Percentiles rank a stretch among this genome's conserved stretches.
phyloP scores from a whole-genome alignment of 176 grass and related monocot genomes.

The Rhynchospora pubera region DNA sequence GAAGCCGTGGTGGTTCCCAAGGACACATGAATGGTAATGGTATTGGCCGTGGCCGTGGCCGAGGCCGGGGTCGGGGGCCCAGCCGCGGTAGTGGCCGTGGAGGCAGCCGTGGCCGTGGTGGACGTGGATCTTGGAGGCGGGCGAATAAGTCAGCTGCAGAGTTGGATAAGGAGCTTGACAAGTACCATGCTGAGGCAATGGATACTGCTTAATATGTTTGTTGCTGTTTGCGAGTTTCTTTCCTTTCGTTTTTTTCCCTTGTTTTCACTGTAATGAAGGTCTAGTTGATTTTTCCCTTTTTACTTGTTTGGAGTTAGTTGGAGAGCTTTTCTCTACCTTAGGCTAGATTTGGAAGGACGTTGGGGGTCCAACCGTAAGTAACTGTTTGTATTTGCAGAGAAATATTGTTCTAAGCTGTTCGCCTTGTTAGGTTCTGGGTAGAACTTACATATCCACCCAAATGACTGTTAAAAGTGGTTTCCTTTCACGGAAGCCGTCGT shows the following conservation, averaged over 20 bases:
- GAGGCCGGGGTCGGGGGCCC: conserved; percentile 22
- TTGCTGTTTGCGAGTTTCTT: neutral
- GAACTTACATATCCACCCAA: neutral
- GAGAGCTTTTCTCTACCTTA: neutral
- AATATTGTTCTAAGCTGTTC: neutral
- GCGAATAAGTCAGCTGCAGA: conserved; percentile 53
- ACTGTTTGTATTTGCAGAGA: neutral
- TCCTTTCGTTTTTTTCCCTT: neutral
- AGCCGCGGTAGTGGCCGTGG: conserved; percentile 29
- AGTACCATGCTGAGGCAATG: conserved; percentile 63
- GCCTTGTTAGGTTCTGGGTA: neutral
- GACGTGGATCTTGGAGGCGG: conserved; percentile 35
- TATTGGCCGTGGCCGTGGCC: conserved; percentile 26
- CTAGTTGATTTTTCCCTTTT: neutral
- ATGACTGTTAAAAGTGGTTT: neutral
- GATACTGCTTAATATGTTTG: conserved; percentile 44
- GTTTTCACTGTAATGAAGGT: neutral
- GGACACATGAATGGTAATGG: neutral
- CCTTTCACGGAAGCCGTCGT: neutral
- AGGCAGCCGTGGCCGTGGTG: conserved; percentile 31
- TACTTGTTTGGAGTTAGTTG: neutral
- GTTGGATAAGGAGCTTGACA: conserved; percentile 89
- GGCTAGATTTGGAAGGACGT: neutral
- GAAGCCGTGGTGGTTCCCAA: conserved; percentile 35
- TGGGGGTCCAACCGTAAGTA: neutral